Evolutionary conservation across 2,329 filamentous ascomycete species (phyloP), one percentile per base, ranked within the genome.

Genomic region (Ceratocystis diversiconidia): DNA sequence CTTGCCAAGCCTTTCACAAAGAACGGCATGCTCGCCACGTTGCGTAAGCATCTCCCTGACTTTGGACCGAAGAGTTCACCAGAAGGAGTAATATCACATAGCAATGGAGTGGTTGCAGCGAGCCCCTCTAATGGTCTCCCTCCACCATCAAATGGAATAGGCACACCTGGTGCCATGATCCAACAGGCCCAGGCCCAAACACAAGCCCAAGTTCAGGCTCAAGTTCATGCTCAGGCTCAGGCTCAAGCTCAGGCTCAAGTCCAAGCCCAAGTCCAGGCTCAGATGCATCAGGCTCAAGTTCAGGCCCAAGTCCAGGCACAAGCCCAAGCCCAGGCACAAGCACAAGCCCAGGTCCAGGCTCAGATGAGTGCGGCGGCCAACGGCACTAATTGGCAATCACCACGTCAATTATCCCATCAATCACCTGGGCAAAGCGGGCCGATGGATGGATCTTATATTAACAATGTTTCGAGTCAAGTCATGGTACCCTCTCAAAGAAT

Each of bases 1-100:
- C 78, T 99, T 68, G 92, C 94, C 0, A 99, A 99, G 73, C 94
- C 94, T 0, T 99, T 99, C 74, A 99, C 94, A 3, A 87, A 88
- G 71, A 88, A 91, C 70, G 89, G 88, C 48, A 89, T 94, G 78
- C 81, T 90, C 65, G 85, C 87, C 69, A 88, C 95, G 76, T 80
- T 99, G 36, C 89, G 94, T 75, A 95, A 92, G 72, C 90, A 96
- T 73, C 79, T 97, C 62, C 82, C 84, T n/a, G 87, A 91, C 73
- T 80, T 96, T 19, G 28, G 52, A 28, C 43, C 62, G 19, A 59
- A 65, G 61, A 59, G 57, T 12, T 60, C 65, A 5, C 61, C 61
- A 17, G 64, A 65, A 43, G 19, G 55, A 17, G 52, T 59, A 2
- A 44, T 66, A 43, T 46, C 55, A 30, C 48, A 52, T 28, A n/a